A percentile compares a stretch with the other conserved stretches of the same genome.
These are phyloP conservation scores for Paecilomyces fulvus DNA, from an alignment of 2,329 filamentous ascomycete species.

Conservation along the genomic window DNA sequence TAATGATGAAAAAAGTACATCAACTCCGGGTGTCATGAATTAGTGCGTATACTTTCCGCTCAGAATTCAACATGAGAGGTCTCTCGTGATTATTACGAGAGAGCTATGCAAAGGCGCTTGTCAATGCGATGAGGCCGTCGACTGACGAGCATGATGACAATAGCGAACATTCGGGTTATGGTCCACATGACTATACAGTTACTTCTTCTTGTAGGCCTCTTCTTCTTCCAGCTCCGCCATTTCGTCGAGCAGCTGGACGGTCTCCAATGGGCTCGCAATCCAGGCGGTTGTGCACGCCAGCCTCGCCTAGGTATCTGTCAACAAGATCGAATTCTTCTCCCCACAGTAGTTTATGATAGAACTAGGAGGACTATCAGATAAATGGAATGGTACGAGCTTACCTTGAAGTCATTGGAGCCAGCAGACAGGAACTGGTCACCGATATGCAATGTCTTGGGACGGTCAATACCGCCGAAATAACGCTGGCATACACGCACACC, in stretches of 20 bases:
- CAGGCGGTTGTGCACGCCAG: constrained; percentile 90
- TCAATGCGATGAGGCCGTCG: background rate
- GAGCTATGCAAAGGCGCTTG: background rate
- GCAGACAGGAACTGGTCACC: constrained; percentile 94
- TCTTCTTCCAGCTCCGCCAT: constrained; percentile 46
- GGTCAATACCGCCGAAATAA: constrained; percentile 71
- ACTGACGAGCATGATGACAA: background rate
- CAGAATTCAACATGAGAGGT: too few species aligned
- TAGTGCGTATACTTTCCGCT: background rate
- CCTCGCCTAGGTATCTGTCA: constrained; percentile 47
- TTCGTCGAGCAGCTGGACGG: constrained; percentile 81
- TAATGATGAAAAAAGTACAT: background rate
- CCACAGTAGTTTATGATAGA: background rate
- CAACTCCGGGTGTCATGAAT: background rate
- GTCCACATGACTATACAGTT: background rate
- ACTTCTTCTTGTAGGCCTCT: background rate
- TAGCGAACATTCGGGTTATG: background rate
- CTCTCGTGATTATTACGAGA: too few species aligned
- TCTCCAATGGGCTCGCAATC: constrained; percentile 90
- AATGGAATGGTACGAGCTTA: constrained; percentile 13
- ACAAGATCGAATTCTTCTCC: background rate
- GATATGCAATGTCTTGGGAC: constrained; percentile 79
- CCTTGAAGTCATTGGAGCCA: constrained; percentile 95
- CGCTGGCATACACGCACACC: constrained; percentile 87
- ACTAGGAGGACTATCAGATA: background rate